These are phyloP conservation scores for Aschersonia sp. DNA, from an alignment of 2,329 filamentous ascomycete species.

Conservation along the genomic window DNA sequence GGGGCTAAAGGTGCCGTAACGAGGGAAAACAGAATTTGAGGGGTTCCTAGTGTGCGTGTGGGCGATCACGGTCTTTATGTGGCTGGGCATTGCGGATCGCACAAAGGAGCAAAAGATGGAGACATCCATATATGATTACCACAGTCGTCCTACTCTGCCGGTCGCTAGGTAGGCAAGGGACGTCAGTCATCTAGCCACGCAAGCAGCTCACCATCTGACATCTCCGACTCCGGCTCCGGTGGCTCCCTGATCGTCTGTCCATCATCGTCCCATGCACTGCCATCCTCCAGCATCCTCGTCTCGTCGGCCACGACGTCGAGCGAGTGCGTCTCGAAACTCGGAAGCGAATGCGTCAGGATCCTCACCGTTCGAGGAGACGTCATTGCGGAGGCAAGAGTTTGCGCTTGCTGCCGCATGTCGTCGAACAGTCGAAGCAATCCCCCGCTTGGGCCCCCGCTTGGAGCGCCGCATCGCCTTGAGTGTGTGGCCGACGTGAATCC, in stretches of 20 bases:
- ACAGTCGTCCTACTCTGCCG: neutral
- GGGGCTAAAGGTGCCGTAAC: no score
- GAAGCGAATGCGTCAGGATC: constrained; percentile 7
- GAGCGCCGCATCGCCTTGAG: constrained; percentile 4
- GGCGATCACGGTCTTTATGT: no score
- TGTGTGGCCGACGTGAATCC: constrained; percentile 6
- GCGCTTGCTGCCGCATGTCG: constrained; percentile 6
- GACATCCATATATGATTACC: neutral
- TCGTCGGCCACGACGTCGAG: constrained; percentile 8
- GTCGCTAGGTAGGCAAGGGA: neutral
- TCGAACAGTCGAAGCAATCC: constrained; percentile 5
- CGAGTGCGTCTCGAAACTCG: constrained; percentile 4
- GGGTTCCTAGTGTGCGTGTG: no score
- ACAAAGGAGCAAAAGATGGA: no score
- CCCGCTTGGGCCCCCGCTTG: neutral
- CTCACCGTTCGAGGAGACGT: constrained; percentile 5
- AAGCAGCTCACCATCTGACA: constrained; percentile 4
- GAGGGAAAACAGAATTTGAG: no score
- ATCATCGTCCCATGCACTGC: constrained; percentile 8
- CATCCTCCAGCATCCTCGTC: constrained; percentile 7
- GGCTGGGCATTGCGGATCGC: no score
- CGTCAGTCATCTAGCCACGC: neutral
- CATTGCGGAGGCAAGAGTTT: constrained; percentile 6
- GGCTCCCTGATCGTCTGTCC: constrained; percentile 5
- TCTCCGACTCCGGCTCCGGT: constrained; percentile 5